Conservation (phyloP, 495 filamentous ascomycete genomes). For the Neurospora discreta region DNA sequence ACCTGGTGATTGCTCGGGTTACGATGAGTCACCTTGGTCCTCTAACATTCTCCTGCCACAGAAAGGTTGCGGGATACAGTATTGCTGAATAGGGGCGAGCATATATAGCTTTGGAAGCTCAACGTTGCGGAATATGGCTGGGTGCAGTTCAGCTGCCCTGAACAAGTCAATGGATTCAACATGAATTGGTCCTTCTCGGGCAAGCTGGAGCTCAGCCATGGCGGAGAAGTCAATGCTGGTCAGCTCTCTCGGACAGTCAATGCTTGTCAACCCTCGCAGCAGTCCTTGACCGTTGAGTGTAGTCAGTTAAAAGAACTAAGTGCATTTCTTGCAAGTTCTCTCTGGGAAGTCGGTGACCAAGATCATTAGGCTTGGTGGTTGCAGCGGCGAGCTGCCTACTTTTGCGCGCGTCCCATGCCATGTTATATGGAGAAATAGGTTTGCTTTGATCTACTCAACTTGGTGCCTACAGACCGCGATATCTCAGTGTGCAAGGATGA, state of each 20-base stretch:
- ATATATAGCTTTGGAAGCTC: conserved; percentile 47
- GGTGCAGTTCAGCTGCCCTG: conserved; percentile 72
- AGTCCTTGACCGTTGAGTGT: neutral
- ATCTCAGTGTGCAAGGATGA: conserved; percentile 30
- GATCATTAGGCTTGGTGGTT: neutral
- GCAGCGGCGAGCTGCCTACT: neutral
- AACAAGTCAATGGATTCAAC: conserved; percentile 51
- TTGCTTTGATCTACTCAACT: conserved; percentile 60
- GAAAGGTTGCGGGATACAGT: conserved; percentile 51
- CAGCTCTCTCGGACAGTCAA: conserved; percentile 24
- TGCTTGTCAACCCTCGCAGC: conserved; percentile 5
- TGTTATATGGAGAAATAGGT: conserved; percentile 48
- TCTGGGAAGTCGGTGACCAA: neutral
- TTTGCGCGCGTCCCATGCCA: neutral
- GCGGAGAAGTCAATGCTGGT: conserved; percentile 40
- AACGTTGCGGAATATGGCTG: conserved; percentile 69
- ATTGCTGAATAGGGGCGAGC: conserved; percentile 82
- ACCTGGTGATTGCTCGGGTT: neutral
- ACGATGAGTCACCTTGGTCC: neutral
- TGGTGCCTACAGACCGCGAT: conserved; percentile 50
- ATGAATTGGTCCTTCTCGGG: conserved; percentile 43
- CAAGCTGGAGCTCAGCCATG: conserved; percentile 44
- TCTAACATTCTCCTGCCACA: neutral
- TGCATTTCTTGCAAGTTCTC: neutral
- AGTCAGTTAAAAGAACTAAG: no score